These are phyloP conservation scores for Coemansia sp. DNA, from an alignment of 192 early-diverging fungal genomes.

Conservation along the genomic window DNA sequence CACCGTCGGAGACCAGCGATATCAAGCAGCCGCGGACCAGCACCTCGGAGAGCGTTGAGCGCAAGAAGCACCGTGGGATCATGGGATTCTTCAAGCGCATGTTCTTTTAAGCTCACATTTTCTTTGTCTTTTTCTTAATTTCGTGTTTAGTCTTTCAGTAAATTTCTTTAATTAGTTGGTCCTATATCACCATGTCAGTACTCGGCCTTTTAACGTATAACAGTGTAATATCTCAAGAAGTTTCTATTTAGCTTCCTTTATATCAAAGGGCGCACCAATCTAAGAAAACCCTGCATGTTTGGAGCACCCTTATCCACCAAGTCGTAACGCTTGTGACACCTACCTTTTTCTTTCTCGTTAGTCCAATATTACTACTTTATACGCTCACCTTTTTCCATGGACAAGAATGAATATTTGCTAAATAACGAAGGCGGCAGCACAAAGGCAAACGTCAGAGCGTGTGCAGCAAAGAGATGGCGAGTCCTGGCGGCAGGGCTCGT, in stretches of 20 bases:
- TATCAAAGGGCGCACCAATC: background rate
- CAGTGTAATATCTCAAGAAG: background rate
- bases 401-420: conserved; percentile 4
- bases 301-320: too few relatives aligned
- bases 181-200: background rate
- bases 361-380: background rate
- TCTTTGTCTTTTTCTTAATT: conserved; percentile 2
- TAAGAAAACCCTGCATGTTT: background rate
- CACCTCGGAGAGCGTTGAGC: conserved; percentile 15
- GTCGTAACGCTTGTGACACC: background rate
- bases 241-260: background rate
- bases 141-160: background rate
- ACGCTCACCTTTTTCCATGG: background rate
- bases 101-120: conserved; percentile 24
- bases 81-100: conserved; percentile 49
- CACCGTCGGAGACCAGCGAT: conserved; percentile 4
- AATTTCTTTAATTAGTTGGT: background rate
- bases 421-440: background rate
- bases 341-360: background rate
- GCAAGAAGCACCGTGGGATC: conserved; percentile 47
- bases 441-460: background rate
- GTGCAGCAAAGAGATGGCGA: background rate
- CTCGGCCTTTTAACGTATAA: background rate
- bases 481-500: background rate
- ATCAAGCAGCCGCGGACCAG: conserved; percentile 18